Evolutionary conservation across 768 basidiomycete species (phyloP).

Genomic region (Leccinum obscurum): DNA sequence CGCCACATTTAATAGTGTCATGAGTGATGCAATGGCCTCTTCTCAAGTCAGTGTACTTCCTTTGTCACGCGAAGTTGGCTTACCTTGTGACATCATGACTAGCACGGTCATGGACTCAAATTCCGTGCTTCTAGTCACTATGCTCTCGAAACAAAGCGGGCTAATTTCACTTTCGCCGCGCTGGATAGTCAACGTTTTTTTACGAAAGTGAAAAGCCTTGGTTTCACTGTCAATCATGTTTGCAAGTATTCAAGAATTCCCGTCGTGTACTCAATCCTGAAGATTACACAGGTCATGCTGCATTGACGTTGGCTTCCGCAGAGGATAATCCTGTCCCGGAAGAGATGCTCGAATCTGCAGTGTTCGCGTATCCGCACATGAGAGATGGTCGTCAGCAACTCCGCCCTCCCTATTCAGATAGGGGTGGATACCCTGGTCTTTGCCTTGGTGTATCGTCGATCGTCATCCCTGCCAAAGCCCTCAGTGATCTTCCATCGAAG

Average conservation of each 20-base stretch:
- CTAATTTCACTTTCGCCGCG: neutral
- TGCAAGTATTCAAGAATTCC: neutral
- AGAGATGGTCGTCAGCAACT: constrained; percentile 5
- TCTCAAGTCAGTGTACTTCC: neutral
- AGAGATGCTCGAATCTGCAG: constrained; percentile 1
- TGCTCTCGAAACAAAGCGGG: neutral
- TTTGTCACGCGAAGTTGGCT: neutral
- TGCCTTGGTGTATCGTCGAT: neutral
- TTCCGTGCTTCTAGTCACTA: neutral
- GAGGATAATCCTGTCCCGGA: constrained; percentile 3
- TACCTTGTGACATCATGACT: neutral
- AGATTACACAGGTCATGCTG: neutral
- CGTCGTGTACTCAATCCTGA: neutral
- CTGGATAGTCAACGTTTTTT: neutral
- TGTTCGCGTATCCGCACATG: neutral
- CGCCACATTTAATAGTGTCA: neutral
- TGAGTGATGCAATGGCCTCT: neutral
- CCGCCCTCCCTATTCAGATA: neutral
- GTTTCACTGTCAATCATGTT: neutral
- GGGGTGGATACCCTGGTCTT: constrained; percentile 2
- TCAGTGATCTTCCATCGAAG: neutral
- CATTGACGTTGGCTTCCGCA: neutral
- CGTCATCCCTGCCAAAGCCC: neutral
- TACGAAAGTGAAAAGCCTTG: neutral
- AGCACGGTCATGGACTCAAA: neutral